A percentile compares a stretch with the other conserved stretches of the same genome.
Evolutionary conservation across 164 flowering plant genomes (phyloP).

Genomic region (Brasenia schreberi): DNA sequence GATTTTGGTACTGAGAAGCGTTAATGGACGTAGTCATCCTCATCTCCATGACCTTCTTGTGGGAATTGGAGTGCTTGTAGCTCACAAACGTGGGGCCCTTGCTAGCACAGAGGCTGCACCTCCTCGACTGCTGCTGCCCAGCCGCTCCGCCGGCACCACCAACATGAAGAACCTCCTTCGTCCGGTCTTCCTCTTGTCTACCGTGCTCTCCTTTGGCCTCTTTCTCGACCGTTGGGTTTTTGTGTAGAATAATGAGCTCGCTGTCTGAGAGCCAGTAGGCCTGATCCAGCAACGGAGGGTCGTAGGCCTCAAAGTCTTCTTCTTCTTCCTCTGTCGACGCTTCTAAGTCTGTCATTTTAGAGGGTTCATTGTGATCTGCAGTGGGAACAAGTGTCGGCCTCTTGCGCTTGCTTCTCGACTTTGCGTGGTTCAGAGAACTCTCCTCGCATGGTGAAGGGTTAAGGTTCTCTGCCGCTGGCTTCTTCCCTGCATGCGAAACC

Average conservation of each 20-base stretch:
- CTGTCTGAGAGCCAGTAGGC: slow-evolving; percentile 54
- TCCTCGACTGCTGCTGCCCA: slow-evolving; percentile 23
- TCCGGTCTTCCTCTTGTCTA: background rate
- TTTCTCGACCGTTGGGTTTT: slow-evolving; percentile 1
- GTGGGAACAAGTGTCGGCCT: slow-evolving; percentile 12
- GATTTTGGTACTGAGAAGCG: background rate
- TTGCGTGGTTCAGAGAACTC: slow-evolving; percentile 13
- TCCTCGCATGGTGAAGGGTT: slow-evolving; percentile 1
- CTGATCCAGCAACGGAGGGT: slow-evolving; percentile 48
- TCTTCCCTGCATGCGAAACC: slow-evolving; percentile 1
- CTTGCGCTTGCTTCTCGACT: slow-evolving; percentile 44
- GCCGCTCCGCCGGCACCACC: background rate
- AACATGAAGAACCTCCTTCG: background rate
- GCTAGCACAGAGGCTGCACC: slow-evolving; percentile 58
- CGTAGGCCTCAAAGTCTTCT: slow-evolving; percentile 12
- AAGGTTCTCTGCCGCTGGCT: background rate
- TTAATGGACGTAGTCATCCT: slow-evolving; percentile 15
- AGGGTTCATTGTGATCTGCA: background rate
- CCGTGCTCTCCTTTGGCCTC: slow-evolving; percentile 1
- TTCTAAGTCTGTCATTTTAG: background rate
- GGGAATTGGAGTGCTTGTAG: slow-evolving; percentile 58
- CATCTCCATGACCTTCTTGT: slow-evolving; percentile 63
- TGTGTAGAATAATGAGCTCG: slow-evolving; percentile 31
- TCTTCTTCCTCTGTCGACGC: background rate
- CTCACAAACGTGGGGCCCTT: slow-evolving; percentile 68